Evolutionary conservation across 108 stramenopile species (phyloP).

Genomic region (Heterococcus sp.): DNA sequence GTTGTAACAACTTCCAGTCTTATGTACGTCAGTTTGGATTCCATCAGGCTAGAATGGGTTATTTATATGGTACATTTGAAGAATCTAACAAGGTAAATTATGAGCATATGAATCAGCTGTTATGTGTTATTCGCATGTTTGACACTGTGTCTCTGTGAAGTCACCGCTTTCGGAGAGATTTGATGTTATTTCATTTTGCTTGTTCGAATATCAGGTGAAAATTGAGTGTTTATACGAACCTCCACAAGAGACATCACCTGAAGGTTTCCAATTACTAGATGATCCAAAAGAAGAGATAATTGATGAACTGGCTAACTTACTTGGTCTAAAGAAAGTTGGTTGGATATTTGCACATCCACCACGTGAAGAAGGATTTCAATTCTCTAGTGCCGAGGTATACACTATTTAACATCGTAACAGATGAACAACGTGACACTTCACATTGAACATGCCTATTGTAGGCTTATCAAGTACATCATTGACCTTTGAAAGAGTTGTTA

Average conservation of each 20-base stretch:
- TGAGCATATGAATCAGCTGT: no score
- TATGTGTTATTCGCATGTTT: no score
- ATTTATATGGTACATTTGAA: neutral
- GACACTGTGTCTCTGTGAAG: no score
- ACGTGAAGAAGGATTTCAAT: constrained; percentile 80
- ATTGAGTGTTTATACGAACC: constrained; percentile 96
- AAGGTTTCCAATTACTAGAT: constrained; percentile 80
- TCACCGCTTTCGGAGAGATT: no score
- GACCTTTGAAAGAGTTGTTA: no score
- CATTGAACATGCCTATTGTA: no score
- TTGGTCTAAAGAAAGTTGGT: constrained; percentile 81
- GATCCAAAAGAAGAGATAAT: constrained; percentile 84
- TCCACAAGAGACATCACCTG: constrained; percentile 71
- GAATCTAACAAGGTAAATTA: neutral
- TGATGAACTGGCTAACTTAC: constrained; percentile 66
- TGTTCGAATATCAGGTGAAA: constrained; percentile 10
- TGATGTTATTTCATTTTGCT: neutral
- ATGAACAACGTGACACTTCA: no score
- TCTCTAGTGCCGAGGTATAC: constrained; percentile 71
- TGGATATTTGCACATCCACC: constrained; percentile 95
- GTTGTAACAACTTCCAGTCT: constrained; percentile 45
- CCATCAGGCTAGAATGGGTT: constrained; percentile 47
- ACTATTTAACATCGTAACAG: no score
- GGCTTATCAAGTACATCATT: no score
- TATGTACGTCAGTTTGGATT: constrained; percentile 71